Conservation (phyloP, 2,329 filamentous ascomycete genomes). For the Aspergillus sergii region DNA sequence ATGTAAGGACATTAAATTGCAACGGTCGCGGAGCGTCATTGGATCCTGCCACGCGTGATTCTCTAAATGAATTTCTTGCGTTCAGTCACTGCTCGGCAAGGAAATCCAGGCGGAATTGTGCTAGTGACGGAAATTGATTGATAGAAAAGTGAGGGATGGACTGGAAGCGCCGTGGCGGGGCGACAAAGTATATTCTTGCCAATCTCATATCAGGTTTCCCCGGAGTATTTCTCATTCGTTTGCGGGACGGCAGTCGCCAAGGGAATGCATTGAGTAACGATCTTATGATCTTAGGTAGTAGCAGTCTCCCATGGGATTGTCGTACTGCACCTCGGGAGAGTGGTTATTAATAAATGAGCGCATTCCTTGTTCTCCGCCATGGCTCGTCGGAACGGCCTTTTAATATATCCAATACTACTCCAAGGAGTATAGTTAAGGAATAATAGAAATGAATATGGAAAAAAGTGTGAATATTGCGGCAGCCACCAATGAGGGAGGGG, state of each 20-base stretch:
- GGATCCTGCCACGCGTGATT: not conserved
- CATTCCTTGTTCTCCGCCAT: not conserved
- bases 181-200: constrained; percentile 6
- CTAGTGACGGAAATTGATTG: not conserved
- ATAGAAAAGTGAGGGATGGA: not conserved
- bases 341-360: not conserved
- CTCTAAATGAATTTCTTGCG: not conserved
- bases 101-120: not conserved
- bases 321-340: not conserved
- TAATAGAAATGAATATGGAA: not conserved
- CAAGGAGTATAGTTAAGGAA: not conserved
- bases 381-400: not conserved
- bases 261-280: not conserved
- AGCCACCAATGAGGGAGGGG: not conserved
- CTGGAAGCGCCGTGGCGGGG: constrained; percentile 13
- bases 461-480: not conserved
- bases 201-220: constrained; percentile 11
- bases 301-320: not conserved
- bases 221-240: constrained; percentile 1
- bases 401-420: not conserved
- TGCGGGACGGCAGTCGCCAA: not conserved
- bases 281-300: not conserved
- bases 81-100: not conserved
- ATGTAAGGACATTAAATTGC: constrained; percentile 1
- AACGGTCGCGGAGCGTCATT: not conserved